Conservation (phyloP, 306 rosid species). For the Spatholobus suberectus region DNA sequence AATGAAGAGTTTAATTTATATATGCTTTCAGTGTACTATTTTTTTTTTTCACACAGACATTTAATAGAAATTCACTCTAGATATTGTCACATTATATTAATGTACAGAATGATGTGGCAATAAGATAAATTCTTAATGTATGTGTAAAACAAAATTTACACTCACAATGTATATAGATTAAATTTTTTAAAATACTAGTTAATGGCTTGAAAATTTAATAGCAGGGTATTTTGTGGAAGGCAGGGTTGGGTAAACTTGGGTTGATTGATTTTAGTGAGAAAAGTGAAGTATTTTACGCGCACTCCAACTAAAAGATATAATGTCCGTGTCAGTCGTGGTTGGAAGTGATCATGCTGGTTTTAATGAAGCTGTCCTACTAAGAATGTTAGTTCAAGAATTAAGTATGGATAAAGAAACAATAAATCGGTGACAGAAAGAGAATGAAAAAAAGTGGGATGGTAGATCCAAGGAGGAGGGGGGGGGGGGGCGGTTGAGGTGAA, state of each 20-base stretch:
- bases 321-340: constrained; percentile 46
- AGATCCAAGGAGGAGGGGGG: constrained; percentile 73
- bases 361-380: constrained; percentile 58
- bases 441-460: constrained; percentile 50
- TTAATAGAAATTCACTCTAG: no score
- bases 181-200: no score
- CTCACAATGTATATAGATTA: no score
- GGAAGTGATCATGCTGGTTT: constrained; percentile 66
- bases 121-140: no score
- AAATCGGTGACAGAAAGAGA: constrained; percentile 55
- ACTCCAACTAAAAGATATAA: constrained; percentile 33
- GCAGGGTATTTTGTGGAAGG: not conserved
- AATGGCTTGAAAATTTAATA: not conserved
- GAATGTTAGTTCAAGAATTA: constrained; percentile 50
- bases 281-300: constrained; percentile 2
- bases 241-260: not conserved
- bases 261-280: not conserved
- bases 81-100: no score
- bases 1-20: no score
- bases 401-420: constrained; percentile 38
- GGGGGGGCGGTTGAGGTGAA: no score
- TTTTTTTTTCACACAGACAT: no score
- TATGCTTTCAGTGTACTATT: no score
- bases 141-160: no score
- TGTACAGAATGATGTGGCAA: no score